phyloP scores from a whole-genome alignment of 2,329 filamentous ascomycete genomes.

The Talaromyces sp. region DNA sequence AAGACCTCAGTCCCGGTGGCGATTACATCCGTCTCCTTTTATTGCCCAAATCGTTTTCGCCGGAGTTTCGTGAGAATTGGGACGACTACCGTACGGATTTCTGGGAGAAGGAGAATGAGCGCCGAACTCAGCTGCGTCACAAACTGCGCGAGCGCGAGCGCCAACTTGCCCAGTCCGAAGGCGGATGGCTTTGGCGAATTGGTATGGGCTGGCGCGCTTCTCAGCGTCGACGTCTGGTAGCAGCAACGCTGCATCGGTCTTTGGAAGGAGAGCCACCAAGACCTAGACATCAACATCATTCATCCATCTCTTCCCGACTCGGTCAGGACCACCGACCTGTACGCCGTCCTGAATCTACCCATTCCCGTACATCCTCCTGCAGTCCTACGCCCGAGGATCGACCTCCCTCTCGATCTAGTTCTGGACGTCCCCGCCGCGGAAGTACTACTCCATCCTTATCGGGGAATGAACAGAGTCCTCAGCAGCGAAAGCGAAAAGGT shows the following conservation, averaged over 20 bases:
- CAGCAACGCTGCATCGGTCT: constrained; percentile 30
- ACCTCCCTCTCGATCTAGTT: constrained; percentile 37
- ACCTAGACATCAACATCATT: constrained; percentile 32
- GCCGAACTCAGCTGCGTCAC: constrained; percentile 70
- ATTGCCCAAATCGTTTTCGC: constrained; percentile 90
- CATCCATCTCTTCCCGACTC: constrained; percentile 30
- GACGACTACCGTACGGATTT: constrained; percentile 92
- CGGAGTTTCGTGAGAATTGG: constrained; percentile 95
- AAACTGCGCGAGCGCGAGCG: constrained; percentile 71
- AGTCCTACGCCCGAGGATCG: constrained; percentile 46
- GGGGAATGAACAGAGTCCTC: constrained; percentile 31
- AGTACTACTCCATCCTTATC: constrained; percentile 36
- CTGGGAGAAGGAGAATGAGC: constrained; percentile 95
- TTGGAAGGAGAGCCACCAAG: constrained; percentile 30
- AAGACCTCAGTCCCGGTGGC: constrained; percentile 86
- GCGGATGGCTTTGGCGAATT: constrained; percentile 84
- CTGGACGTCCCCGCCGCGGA: constrained; percentile 38
- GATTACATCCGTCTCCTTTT: constrained; percentile 90
- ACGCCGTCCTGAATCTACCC: constrained; percentile 39
- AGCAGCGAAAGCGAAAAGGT: constrained; percentile 37
- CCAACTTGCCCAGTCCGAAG: constrained; percentile 67
- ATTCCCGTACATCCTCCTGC: constrained; percentile 47
- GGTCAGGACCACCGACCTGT: constrained; percentile 32
- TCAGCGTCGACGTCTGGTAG: constrained; percentile 32
- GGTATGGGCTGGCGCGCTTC: constrained; percentile 55